Percentiles rank a stretch among this genome's conserved stretches.
Evolutionary conservation across 768 basidiomycete genomes (phyloP).

Genomic region (Amanita brunnescens): DNA sequence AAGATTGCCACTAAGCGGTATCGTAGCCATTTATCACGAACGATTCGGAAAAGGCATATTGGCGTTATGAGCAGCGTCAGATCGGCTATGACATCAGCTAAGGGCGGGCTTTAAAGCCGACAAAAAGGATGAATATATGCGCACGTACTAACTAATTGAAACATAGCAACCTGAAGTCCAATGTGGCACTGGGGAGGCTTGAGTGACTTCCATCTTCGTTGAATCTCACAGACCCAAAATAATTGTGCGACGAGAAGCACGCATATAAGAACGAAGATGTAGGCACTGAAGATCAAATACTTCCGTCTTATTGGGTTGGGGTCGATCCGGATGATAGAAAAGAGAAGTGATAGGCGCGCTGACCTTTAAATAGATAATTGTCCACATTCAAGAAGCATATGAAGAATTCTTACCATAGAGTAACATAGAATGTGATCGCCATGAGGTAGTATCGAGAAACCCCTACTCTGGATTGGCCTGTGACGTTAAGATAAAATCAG

Average conservation of each 20-base stretch:
- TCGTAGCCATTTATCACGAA: slow-evolving; percentile 31
- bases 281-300: slow-evolving; percentile 21
- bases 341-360: slow-evolving; percentile 41
- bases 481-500: background rate
- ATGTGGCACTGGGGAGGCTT: slow-evolving; percentile 33
- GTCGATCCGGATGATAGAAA: slow-evolving; percentile 46
- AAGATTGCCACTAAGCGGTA: slow-evolving; percentile 41
- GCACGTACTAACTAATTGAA: slow-evolving; percentile 43
- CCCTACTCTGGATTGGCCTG: background rate
- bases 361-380: slow-evolving; percentile 20
- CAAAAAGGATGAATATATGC: background rate
- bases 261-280: slow-evolving; percentile 20
- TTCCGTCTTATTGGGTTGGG: slow-evolving; percentile 22
- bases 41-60: slow-evolving; percentile 33
- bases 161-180: slow-evolving; percentile 38
- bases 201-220: slow-evolving; percentile 29
- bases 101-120: background rate
- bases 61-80: slow-evolving; percentile 38
- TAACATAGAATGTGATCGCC: slow-evolving; percentile 28
- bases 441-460: slow-evolving; percentile 28
- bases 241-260: slow-evolving; percentile 34
- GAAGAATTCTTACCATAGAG: slow-evolving; percentile 25
- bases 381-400: background rate
- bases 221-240: slow-evolving; percentile 35
- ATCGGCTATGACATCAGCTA: slow-evolving; percentile 44